Evolutionary conservation across 352 stramenopile species (phyloP).

Genomic region (Phytophthora agathidicida): DNA sequence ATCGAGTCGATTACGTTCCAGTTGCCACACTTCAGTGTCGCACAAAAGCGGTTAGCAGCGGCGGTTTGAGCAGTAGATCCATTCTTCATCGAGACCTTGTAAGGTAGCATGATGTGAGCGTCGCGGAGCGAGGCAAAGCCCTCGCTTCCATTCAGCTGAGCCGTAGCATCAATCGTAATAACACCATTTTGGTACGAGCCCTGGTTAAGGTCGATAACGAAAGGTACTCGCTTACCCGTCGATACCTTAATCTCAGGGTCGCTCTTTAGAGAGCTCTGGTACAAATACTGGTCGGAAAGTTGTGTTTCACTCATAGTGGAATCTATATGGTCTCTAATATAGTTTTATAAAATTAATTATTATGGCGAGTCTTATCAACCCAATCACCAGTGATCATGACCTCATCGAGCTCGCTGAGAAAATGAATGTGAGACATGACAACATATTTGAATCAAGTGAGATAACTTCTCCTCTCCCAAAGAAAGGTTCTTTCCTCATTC

Average conservation of each 20-base stretch:
- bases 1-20: slow-evolving; percentile 18
- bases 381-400: slow-evolving; percentile 9
- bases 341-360: slow-evolving; percentile 8
- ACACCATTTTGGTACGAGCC: slow-evolving; percentile 12
- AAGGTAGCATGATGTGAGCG: slow-evolving; percentile 7
- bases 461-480: background rate
- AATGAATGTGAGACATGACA: background rate
- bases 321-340: slow-evolving; percentile 17
- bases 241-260: too few species aligned
- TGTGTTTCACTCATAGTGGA: slow-evolving; percentile 15
- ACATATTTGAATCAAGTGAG: slow-evolving; percentile 22
- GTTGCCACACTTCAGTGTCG: slow-evolving; percentile 4
- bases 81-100: slow-evolving; percentile 15
- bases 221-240: background rate
- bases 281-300: slow-evolving; percentile 17
- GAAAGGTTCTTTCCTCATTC: slow-evolving; percentile 15
- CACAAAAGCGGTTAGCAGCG: slow-evolving; percentile 1
- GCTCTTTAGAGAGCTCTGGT: slow-evolving; percentile 10
- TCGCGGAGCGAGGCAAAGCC: slow-evolving; percentile 5
- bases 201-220: slow-evolving; percentile 14
- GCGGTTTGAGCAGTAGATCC: too few species aligned
- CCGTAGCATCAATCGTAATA: slow-evolving; percentile 10
- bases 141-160: slow-evolving; percentile 10
- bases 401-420: slow-evolving; percentile 9
- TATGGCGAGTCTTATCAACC: background rate